These are phyloP conservation scores for Beauveria sp. DNA, from an alignment of 2,329 filamentous ascomycete genomes.

Conservation along the genomic window DNA sequence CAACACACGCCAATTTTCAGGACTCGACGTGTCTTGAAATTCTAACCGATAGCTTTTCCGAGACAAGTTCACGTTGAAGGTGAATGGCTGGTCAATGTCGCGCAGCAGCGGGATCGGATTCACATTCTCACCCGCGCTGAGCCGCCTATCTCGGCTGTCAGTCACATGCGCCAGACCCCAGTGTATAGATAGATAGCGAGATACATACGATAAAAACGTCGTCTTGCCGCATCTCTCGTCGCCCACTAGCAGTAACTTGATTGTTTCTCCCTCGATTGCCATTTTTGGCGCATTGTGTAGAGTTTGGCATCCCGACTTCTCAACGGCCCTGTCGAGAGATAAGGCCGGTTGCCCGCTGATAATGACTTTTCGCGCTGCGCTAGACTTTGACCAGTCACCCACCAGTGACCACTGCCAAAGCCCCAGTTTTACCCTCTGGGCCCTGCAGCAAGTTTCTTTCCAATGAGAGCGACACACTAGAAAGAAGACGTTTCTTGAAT, in stretches of 20 bases:
- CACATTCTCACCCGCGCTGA: conserved; percentile 38
- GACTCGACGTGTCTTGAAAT: conserved; percentile 52
- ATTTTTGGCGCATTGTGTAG: conserved; percentile 5
- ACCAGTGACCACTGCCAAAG: not conserved
- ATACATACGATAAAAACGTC: conserved; percentile 51
- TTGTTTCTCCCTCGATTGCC: conserved; percentile 38
- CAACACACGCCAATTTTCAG: conserved; percentile 51
- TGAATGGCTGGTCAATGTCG: conserved; percentile 53
- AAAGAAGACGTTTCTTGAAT: not conserved
- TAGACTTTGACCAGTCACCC: not conserved
- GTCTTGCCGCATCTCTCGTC: conserved; percentile 54
- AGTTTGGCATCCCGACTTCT: not conserved
- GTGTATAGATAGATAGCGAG: not conserved
- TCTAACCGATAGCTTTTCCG: conserved; percentile 41
- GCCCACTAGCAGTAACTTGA: conserved; percentile 51
- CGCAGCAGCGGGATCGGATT: conserved; percentile 41
- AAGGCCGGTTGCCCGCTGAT: not conserved
- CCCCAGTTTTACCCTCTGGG: conserved; percentile 10
- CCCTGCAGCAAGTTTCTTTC: not conserved
- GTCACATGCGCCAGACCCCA: not conserved
- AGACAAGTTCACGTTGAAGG: conserved; percentile 44
- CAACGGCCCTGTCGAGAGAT: not conserved
- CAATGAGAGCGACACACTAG: not conserved
- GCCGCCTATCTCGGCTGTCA: conserved; percentile 32
- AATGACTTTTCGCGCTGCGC: conserved; percentile 2